phyloP scores from a whole-genome alignment of 2,329 filamentous ascomycete species.

The Lachnellula arida region DNA sequence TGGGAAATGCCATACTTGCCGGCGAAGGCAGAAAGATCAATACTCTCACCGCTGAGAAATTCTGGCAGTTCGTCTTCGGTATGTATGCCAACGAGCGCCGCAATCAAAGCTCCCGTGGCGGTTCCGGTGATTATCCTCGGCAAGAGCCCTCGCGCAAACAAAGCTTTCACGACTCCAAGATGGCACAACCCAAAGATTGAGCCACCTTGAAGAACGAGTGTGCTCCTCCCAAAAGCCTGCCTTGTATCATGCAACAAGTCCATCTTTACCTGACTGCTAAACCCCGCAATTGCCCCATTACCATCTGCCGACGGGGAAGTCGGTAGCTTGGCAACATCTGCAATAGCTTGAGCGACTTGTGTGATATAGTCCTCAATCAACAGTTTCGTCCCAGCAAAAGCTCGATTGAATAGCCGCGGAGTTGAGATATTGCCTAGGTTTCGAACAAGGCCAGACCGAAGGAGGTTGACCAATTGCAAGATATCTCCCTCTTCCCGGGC shows the following conservation, averaged over 20 bases:
- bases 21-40: constrained; percentile 77
- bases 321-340: constrained; percentile 66
- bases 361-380: constrained; percentile 89
- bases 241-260: constrained; percentile 83
- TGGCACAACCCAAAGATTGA: constrained; percentile 90
- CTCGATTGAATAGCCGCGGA: constrained; percentile 74
- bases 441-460: constrained; percentile 73
- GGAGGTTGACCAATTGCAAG: constrained; percentile 68
- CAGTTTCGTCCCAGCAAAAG: constrained; percentile 83
- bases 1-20: constrained; percentile 31
- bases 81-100: constrained; percentile 81
- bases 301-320: constrained; percentile 44
- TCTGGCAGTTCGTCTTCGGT: constrained; percentile 77
- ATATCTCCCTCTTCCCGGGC: constrained; percentile 69
- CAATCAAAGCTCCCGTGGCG: constrained; percentile 84
- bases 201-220: constrained; percentile 81
- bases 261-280: constrained; percentile 55
- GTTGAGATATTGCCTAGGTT: constrained; percentile 90
- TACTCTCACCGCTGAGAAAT: constrained; percentile 72
- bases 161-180: constrained; percentile 81
- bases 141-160: constrained; percentile 74
- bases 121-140: constrained; percentile 90
- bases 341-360: constrained; percentile 74
- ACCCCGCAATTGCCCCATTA: constrained; percentile 35
- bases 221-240: constrained; percentile 82